Evolutionary conservation across 495 filamentous ascomycete genomes (phyloP), one percentile per base, ranked within the genome.

Genomic region (Oidiodendron maius): DNA sequence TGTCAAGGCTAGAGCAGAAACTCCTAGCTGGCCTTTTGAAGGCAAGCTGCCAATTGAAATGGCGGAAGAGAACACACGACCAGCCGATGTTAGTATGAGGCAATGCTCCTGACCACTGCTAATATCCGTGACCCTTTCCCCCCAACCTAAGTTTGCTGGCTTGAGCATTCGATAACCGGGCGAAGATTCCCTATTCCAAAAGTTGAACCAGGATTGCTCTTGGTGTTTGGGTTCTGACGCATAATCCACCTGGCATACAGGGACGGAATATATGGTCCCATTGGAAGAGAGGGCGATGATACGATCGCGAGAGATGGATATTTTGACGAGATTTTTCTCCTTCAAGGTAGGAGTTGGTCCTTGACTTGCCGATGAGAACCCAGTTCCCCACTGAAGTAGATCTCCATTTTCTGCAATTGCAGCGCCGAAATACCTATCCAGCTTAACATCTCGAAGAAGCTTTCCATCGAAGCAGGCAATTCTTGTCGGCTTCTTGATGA

Each of bases 351-450:
- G 66, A 2, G 72, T 75, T 0, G 93, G 93, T 9, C 46, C 50
- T 26, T 21, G 21, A 21, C 4, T 34, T 1, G 74, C 68, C 36
- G 69, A 67, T 10, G 82, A 84, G 61, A 82, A 96, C 16, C 73
- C 88, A 20, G 70, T 74, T 3, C 93, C 93, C 93, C 93, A 98
- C 65, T 96, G 91, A 13, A 96, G 70, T 12, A 98, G 68, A 61
- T 97, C 86, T 3, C 93, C 93, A 36, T 83, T 84, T 60, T 95
- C 91, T 20, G 79, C 83, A 36, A 97, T 83, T 3, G 93, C 93
- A 12, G 82, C 93, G n/a, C 87, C 93, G 55, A 90, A 87, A 37
- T 83, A 79, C 48, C 81, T 74, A 52, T 85, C 86, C 25, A 97
- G 69, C 66, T 95, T 96, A 26, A 98, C 69, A 60, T 96, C 93